A percentile compares a stretch with the other conserved stretches of the same genome.
phyloP scores from a whole-genome alignment of 2,329 filamentous ascomycete species.

The Aspergillus sp. region DNA sequence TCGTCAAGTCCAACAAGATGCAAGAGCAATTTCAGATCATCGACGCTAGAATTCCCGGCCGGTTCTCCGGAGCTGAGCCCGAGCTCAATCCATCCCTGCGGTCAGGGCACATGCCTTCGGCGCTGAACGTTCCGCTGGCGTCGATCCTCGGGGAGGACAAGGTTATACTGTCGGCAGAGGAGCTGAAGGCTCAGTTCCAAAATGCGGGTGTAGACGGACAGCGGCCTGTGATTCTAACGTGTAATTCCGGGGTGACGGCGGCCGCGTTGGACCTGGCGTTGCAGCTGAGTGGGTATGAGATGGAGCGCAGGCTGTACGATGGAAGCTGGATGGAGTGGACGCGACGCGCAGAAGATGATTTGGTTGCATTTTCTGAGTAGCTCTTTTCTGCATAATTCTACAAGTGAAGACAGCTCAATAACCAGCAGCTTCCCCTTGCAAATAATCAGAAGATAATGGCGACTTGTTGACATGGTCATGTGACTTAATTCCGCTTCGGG shows the following conservation, averaged over 20 bases:
- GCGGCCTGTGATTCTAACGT: slow-evolving; percentile 23
- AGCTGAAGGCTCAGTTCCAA: slow-evolving; percentile 17
- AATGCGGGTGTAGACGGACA: slow-evolving; percentile 16
- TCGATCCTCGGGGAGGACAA: slow-evolving; percentile 18
- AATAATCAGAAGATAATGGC: too few species aligned
- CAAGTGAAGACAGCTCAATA: too few species aligned
- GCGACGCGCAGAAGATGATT: slow-evolving; percentile 11
- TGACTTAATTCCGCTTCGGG: too few species aligned
- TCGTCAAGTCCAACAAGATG: neutral
- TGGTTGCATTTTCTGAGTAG: neutral
- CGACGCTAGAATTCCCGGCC: slow-evolving; percentile 21
- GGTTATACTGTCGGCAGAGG: slow-evolving; percentile 7
- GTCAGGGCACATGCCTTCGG: slow-evolving; percentile 27
- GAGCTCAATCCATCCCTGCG: slow-evolving; percentile 18
- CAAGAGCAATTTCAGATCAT: slow-evolving; percentile 19
- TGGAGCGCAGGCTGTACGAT: slow-evolving; percentile 27
- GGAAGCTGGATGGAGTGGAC: slow-evolving; percentile 35
- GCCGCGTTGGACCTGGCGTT: slow-evolving; percentile 27
- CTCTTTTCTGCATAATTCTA: too few species aligned
- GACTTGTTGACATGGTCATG: too few species aligned
- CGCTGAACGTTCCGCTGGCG: slow-evolving; percentile 28
- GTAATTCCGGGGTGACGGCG: slow-evolving; percentile 33
- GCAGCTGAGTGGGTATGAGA: slow-evolving; percentile 18
- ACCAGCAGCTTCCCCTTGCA: too few species aligned
- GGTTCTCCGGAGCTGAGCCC: slow-evolving; percentile 20